Percentiles rank a stretch among this genome's conserved stretches.
These are phyloP conservation scores for Volvox reticuliferus DNA, from an alignment of 139 green algal genomes.

Conservation along the genomic window DNA sequence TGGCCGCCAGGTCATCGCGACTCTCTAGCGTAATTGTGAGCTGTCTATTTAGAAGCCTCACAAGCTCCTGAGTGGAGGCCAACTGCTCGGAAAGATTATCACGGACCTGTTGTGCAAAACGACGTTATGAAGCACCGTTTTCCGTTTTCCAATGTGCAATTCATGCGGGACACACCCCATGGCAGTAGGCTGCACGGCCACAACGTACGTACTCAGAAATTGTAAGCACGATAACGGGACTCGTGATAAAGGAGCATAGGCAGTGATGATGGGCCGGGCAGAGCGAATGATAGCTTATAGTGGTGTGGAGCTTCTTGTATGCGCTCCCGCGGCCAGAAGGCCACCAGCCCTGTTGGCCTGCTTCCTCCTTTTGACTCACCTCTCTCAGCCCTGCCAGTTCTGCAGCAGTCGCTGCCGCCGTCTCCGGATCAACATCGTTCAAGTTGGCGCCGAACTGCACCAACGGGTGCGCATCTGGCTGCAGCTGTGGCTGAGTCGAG, in stretches of 20 bases:
- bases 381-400: conserved; percentile 12
- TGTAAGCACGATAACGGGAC: too few species aligned
- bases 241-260: too few species aligned
- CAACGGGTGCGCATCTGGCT: background rate
- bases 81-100: conserved; percentile 17
- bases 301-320: too few species aligned
- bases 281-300: too few species aligned
- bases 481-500: background rate
- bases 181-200: too few species aligned
- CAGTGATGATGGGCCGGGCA: too few species aligned
- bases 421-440: background rate
- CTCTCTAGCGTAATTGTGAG: conserved; percentile 49
- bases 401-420: background rate
- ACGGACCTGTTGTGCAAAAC: background rate
- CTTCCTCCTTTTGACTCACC: background rate
- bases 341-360: background rate
- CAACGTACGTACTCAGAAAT: too few species aligned
- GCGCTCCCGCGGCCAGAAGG: too few species aligned
- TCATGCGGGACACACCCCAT: too few species aligned
- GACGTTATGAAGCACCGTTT: too few species aligned
- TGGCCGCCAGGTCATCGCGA: conserved; percentile 44
- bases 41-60: conserved; percentile 53
- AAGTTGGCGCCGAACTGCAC: conserved; percentile 29
- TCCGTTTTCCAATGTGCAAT: too few species aligned
- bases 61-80: conserved; percentile 47